Conservation (phyloP, 257 asterid genomes). For the Ocimum tenuiflorum region DNA sequence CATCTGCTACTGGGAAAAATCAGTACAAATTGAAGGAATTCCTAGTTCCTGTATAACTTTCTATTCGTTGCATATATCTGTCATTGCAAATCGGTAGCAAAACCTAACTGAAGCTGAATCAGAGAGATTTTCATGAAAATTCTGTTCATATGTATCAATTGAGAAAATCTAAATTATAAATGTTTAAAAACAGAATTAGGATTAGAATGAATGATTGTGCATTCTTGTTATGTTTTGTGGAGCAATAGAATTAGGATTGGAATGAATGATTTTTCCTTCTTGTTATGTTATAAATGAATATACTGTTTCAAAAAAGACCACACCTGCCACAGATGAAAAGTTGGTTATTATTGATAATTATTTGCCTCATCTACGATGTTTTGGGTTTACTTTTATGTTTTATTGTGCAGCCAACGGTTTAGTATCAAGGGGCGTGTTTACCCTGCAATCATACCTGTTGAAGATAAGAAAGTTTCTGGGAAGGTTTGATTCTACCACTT, state of each 20-base stretch:
- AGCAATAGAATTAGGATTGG: too few species aligned
- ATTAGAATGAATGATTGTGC: neutral
- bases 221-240: neutral
- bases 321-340: neutral
- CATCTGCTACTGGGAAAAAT: neutral
- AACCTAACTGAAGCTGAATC: neutral
- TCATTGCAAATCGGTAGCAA: neutral
- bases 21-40: neutral
- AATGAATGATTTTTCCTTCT: neutral
- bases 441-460: slow-evolving; percentile 70
- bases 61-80: neutral
- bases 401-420: slow-evolving; percentile 59
- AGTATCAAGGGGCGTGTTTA: slow-evolving; percentile 77
- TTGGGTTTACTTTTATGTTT: neutral
- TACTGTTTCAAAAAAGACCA: neutral
- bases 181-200: neutral
- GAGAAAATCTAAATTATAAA: neutral
- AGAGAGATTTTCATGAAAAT: neutral
- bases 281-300: too few species aligned
- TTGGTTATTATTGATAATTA: too few species aligned
- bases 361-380: too few species aligned
- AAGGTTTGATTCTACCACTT: slow-evolving; percentile 36
- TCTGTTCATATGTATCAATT: neutral
- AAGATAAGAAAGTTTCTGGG: slow-evolving; percentile 55
- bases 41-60: neutral